phyloP scores from a whole-genome alignment of 805 yeast species.

The Phaffomyces thermotolerans region DNA sequence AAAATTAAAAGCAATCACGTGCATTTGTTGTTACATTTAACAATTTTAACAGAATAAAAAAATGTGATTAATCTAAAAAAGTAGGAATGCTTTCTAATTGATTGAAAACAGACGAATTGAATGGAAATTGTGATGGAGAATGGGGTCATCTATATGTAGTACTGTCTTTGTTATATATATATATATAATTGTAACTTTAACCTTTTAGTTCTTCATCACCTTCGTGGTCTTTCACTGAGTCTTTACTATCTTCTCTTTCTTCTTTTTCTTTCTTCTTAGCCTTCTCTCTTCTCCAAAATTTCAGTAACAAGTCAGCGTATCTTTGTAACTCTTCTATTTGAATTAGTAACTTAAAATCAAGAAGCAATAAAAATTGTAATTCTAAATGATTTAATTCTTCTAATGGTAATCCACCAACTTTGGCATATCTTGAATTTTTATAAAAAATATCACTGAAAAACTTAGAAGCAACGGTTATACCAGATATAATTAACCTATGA shows the following conservation, averaged over 20 bases:
- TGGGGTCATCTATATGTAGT: not conserved
- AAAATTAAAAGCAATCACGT: not conserved
- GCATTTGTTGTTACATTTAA: not conserved
- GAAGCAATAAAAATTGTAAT: conserved; percentile 73
- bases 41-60: too few relatives aligned
- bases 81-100: too few relatives aligned
- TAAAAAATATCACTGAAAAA: conserved; percentile 92
- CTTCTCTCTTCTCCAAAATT: conserved; percentile 73
- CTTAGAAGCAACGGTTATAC: conserved; percentile 91
- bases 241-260: not conserved
- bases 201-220: conserved; percentile 4
- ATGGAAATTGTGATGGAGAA: too few relatives aligned
- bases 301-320: conserved; percentile 78
- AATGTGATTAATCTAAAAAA: too few relatives aligned
- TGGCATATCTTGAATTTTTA: conserved; percentile 89
- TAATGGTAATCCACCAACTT: conserved; percentile 90
- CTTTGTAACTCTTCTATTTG: conserved; percentile 85
- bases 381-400: conserved; percentile 92
- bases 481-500: conserved; percentile 88
- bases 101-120: too few relatives aligned
- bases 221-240: conserved; percentile 1
- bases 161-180: not conserved
- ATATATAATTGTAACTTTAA: not conserved
- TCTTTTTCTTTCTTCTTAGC: conserved; percentile 7
- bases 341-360: conserved; percentile 83